phyloP scores from a whole-genome alignment of 2,329 filamentous ascomycete species.

The Penicillium sp. region DNA sequence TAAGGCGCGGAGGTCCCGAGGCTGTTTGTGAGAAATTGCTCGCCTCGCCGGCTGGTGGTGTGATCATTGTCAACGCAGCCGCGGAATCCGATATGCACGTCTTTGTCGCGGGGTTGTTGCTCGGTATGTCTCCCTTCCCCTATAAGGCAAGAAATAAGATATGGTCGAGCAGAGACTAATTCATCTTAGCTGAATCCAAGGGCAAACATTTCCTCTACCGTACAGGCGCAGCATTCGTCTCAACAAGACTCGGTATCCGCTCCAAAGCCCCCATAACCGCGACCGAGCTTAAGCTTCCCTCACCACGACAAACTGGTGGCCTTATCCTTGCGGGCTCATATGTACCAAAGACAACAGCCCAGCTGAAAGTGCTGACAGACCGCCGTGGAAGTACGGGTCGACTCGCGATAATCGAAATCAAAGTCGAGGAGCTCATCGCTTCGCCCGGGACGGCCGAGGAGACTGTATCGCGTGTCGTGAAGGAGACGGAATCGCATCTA shows the following conservation, averaged over 20 bases:
- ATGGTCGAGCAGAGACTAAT: not conserved
- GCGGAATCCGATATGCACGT: conserved; percentile 58
- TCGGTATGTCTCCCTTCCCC: conserved; percentile 22
- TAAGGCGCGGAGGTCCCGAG: conserved; percentile 48
- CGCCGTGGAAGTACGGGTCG: conserved; percentile 35
- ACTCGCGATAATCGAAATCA: conserved; percentile 50
- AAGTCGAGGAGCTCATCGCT: conserved; percentile 51
- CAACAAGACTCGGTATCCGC: conserved; percentile 53
- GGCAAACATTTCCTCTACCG: conserved; percentile 49
- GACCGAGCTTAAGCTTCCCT: conserved; percentile 41
- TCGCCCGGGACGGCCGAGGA: conserved; percentile 30
- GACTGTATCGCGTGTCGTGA: conserved; percentile 25
- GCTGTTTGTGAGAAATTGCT: conserved; percentile 46
- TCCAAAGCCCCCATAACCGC: conserved; percentile 54
- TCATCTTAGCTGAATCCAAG: conserved; percentile 32
- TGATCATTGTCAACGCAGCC: conserved; percentile 56
- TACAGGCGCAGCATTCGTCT: conserved; percentile 51
- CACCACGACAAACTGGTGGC: conserved; percentile 44
- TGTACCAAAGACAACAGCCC: conserved; percentile 60
- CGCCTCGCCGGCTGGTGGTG: conserved; percentile 36
- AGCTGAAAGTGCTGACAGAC: conserved; percentile 48
- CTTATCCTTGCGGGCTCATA: conserved; percentile 60
- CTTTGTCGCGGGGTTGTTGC: conserved; percentile 52
- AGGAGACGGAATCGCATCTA: conserved; percentile 44
- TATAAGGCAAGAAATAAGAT: not conserved